Base-by-base conservation (phyloP, 208 protist species). In the Wallacemonas collosoma region DNA sequence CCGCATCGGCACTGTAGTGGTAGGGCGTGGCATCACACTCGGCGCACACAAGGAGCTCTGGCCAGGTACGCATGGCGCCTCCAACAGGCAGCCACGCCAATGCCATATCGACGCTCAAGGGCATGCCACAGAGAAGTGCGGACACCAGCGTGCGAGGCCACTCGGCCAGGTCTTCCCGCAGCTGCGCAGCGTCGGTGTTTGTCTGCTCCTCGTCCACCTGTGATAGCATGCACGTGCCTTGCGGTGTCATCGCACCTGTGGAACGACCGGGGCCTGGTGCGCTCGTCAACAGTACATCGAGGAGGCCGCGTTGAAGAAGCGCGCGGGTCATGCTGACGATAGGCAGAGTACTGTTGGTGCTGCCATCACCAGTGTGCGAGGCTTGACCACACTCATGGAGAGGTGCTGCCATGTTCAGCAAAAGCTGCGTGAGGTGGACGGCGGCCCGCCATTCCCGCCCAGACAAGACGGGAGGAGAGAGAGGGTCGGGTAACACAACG, bases 211-310 rank as follows among this genome's bases (percentile, higher is more conserved):
- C 26, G 26, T 26, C 26, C 26, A 1, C 26, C 26, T 26, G 26
- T 26, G 26, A 26, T 26, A 26, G 26, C 26, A 26, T 26, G 26
- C 26, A 26, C 26, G 26, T 26, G 26, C 26, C 26, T 26, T 26
- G 62, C 39, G 39, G 41, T 53, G 48, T 53, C 48, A 9, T 15
- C 14, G 48, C 14, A 15, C 14, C 48, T 53, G 26, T 26, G 26
- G 26, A 26, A 26, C 26, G 26, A 50, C 45, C 45, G 45, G 8
- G 45, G 45, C 45, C 45, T 12, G 45, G 45, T 50, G 45, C 45
- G 45, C 12, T 6, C 57, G 57, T 38, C 36, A 63, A 11, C 57
- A 63, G 57, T n/a, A n/a, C n/a, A n/a, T 63, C 57, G 36, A 63
- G 36, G 36, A 44, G 36, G 44, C 57, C 57, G 6, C 44, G 36